Evolutionary conservation across 2,329 filamentous ascomycete species (phyloP).

Genomic region (Claviceps monticola): DNA sequence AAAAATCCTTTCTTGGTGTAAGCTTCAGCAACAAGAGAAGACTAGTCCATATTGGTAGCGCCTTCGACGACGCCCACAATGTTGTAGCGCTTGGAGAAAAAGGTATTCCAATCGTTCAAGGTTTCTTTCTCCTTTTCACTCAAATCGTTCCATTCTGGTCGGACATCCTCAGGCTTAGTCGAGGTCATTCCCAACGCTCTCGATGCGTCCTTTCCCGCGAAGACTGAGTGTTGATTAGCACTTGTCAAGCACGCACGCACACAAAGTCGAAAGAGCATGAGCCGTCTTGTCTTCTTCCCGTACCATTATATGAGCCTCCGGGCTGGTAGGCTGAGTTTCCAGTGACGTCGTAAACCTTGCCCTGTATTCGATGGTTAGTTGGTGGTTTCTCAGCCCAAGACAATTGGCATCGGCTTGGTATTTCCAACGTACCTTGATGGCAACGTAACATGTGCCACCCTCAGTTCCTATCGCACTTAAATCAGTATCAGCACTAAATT

Average conservation of each 20-base stretch:
- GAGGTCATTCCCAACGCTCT: slow-evolving; percentile 78
- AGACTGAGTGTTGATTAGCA: slow-evolving; percentile 44
- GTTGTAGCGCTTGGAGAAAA: slow-evolving; percentile 95
- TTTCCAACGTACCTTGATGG: slow-evolving; percentile 46
- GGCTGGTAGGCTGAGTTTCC: slow-evolving; percentile 78
- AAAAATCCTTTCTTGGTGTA: background rate
- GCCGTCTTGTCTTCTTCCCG: slow-evolving; percentile 13
- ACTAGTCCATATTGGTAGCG: slow-evolving; percentile 40
- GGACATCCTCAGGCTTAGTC: slow-evolving; percentile 71
- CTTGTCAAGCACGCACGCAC: background rate
- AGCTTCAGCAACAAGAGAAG: background rate
- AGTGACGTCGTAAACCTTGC: slow-evolving; percentile 86
- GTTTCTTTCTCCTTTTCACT: slow-evolving; percentile 73
- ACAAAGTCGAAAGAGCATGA: no score
- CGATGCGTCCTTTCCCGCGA: slow-evolving; percentile 93
- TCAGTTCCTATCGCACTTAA: slow-evolving; percentile 38
- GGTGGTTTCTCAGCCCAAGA: background rate
- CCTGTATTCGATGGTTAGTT: slow-evolving; percentile 33
- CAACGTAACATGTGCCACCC: slow-evolving; percentile 52
- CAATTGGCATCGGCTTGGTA: background rate
- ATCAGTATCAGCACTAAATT: background rate
- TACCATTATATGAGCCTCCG: slow-evolving; percentile 76
- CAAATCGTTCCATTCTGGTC: slow-evolving; percentile 70
- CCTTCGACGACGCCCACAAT: slow-evolving; percentile 57
- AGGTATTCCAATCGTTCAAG: slow-evolving; percentile 85